These are phyloP conservation scores for Aspergillus japonicus DNA, from an alignment of 2,329 filamentous ascomycete genomes.

Conservation along the genomic window DNA sequence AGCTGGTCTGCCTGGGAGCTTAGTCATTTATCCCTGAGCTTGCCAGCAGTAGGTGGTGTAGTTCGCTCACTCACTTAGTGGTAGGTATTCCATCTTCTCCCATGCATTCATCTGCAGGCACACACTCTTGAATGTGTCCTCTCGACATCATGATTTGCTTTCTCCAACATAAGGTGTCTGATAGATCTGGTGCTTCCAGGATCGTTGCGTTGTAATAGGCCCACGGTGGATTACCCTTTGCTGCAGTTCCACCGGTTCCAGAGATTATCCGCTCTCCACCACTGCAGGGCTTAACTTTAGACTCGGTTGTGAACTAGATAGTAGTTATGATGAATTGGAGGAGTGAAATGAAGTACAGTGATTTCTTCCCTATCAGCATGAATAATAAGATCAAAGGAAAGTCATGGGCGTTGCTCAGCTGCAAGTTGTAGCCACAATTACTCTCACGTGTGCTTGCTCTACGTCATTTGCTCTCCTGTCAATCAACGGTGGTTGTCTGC, in stretches of 20 bases:
- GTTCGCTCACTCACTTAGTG: background rate
- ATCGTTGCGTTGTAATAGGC: slow-evolving; percentile 1
- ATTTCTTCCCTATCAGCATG: background rate
- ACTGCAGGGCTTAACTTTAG: background rate
- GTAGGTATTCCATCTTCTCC: background rate
- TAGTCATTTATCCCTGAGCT: background rate
- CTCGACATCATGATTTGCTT: slow-evolving; percentile 2
- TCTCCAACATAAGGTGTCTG: background rate
- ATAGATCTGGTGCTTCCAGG: background rate
- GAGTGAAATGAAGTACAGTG: too few relatives aligned
- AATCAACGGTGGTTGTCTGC: background rate
- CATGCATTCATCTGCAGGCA: slow-evolving; percentile 6
- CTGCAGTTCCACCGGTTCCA: slow-evolving; percentile 1
- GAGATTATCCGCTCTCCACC: background rate
- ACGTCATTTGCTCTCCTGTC: background rate
- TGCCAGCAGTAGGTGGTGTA: background rate
- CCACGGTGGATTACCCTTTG: background rate
- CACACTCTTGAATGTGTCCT: background rate
- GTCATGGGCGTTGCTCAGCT: background rate
- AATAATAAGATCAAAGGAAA: background rate
- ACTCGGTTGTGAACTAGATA: background rate
- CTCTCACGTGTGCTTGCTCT: background rate
- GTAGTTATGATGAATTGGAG: too few relatives aligned
- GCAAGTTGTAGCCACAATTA: background rate
- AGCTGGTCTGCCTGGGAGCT: background rate